These are phyloP conservation scores for Coelastrella sp. DNA, from an alignment of 139 green algal species.

Conservation along the genomic window DNA sequence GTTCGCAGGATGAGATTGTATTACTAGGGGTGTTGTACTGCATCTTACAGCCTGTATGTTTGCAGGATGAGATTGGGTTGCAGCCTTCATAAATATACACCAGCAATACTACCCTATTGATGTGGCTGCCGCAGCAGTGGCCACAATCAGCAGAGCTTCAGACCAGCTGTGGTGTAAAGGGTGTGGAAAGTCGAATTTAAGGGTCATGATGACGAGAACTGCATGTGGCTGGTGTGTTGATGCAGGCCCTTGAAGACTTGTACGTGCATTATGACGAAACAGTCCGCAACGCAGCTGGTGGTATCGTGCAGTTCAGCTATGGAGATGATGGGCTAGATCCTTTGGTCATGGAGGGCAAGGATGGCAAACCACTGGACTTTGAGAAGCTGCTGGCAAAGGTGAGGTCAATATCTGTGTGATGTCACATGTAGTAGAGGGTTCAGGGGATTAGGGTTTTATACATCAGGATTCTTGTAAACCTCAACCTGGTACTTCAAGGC, in stretches of 20 bases:
- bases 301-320: constrained; percentile 95
- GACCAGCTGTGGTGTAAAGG: no score
- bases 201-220: no score
- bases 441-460: no score
- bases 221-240: background rate
- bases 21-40: background rate
- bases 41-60: background rate
- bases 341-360: constrained; percentile 89
- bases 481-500: background rate
- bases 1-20: background rate
- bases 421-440: background rate
- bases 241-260: constrained; percentile 93
- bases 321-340: constrained; percentile 97
- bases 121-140: no score
- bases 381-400: constrained; percentile 67
- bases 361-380: constrained; percentile 81
- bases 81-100: background rate
- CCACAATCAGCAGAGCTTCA: no score
- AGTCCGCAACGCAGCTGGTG: constrained; percentile 88
- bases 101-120: no score
- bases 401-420: background rate
- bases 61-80: background rate
- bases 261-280: constrained; percentile 94
- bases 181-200: no score
- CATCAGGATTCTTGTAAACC: no score